phyloP scores from a whole-genome alignment of 345 rosid genomes.

The Kernera saxatilis region DNA sequence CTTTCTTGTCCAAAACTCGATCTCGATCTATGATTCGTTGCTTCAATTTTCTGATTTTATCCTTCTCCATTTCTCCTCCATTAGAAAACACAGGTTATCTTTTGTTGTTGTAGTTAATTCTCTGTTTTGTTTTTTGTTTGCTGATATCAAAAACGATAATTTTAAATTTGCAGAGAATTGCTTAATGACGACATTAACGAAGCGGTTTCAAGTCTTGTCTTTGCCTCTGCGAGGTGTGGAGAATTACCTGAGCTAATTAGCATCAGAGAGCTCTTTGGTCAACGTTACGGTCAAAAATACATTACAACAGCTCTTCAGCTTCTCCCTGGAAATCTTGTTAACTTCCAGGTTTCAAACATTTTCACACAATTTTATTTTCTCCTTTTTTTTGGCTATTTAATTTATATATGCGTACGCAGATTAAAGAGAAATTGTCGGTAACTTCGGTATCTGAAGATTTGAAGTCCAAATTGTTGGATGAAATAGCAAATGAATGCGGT shows the following conservation, averaged over 20 bases:
- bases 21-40: conserved; percentile 47
- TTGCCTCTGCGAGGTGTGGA: conserved; percentile 78
- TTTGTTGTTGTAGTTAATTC: not conserved
- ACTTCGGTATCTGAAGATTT: conserved; percentile 42
- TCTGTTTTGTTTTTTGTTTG: not conserved
- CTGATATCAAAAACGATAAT: not conserved
- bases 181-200: conserved; percentile 61
- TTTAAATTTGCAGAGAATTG: conserved; percentile 42
- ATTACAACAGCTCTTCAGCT: conserved; percentile 46
- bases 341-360: conserved; percentile 48
- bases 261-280: conserved; percentile 57
- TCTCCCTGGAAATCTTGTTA: conserved; percentile 62
- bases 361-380: not conserved
- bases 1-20: conserved; percentile 41
- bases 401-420: conserved; percentile 36
- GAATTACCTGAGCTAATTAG: conserved; percentile 65
- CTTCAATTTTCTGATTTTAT: conserved; percentile 62
- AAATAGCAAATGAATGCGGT: conserved; percentile 46
- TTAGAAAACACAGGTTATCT: conserved; percentile 55
- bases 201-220: conserved; percentile 85
- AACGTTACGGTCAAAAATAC: conserved; percentile 65
- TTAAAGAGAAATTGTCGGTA: conserved; percentile 45
- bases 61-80: conserved; percentile 46
- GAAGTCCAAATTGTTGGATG: conserved; percentile 47
- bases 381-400: not conserved